Base-by-base conservation (phyloP, 345 rosid species). In the Acer campestre region DNA sequence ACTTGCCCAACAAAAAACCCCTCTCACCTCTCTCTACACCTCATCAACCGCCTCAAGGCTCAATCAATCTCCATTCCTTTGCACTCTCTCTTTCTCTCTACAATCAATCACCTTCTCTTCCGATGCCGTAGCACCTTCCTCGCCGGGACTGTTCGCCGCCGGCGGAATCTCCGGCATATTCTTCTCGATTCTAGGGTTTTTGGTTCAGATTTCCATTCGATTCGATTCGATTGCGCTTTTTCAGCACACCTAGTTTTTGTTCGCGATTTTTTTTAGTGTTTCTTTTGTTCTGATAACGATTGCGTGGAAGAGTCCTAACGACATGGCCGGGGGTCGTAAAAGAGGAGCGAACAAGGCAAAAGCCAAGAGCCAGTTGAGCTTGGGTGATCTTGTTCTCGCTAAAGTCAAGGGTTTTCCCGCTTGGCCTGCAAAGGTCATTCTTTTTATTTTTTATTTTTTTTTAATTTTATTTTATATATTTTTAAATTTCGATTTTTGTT, bases 341-440 rank as follows among this genome's bases (percentile, higher is more conserved):
- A 92, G 68, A 82, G 98, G 93, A 84, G 94, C 83, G 78, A 91
- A 73, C 83, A 94, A 91, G 76, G 86, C 82, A 27, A 85, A 79
- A 65, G 80, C 75, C 3, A 89, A 86, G 90, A 85, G 80, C 64
- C 88, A 85, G 85, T 82, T 94, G 85, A 89, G 92, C 75, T 72
- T 92, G 78, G 99, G 99, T 80, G 98, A 94, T 91, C 97, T 96
- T 42, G 98, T 96, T 67, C 94, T 96, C 61, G 99, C 99, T 68
- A 96, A 88, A 85, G 97, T 94, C 82, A 96, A 96, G 91, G 99
- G 99, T 35, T 91, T 88, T 77, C 99, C 98, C 76, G 76, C 86
- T 80, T 95, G 99, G 99, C 99, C 99, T 81, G 99, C 99, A 78
- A 91, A 92, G 97, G 99, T 95, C 44, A 9, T 70, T 17, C 51